Base-by-base conservation (phyloP, 1,284 basidiomycete species). In the Phlebopus sp. region DNA sequence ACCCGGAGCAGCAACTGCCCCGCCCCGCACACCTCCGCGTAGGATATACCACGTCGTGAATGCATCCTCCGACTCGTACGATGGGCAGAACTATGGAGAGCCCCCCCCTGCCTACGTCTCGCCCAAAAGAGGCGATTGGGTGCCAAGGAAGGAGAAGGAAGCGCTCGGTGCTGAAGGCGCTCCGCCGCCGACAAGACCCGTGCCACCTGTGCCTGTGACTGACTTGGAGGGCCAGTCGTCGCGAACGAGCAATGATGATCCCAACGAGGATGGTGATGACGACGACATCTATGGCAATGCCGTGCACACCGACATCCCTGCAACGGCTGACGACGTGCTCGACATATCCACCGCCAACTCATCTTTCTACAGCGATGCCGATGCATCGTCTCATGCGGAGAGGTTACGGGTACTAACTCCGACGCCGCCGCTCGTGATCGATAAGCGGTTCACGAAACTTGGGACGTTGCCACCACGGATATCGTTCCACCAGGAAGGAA, bases 401-500 rank as follows among this genome's bases (percentile, higher is more conserved):
- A 50, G 38, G 25, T 37, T 29, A 23, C 47, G 41, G 27, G 15
- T 43, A 11, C 13, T 49, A 45, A 51, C 50, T 21, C 57, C 56
- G 42, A 67, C 52, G 31, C 59, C 54, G 14, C 55, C 53, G 53
- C 55, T 55, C n/a, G 53, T 55, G 41, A 64, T 68, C 38, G 63
- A 64, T 53, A 67, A 67, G 45, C 52, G 51, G 35, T 4, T 58
- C 37, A n/a, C 46, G 14, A 60, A 54, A 39, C 30, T 61, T 27
- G 50, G 47, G n/a, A 50, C 35, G 4, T 57, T 75, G 17, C 77
- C 81, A 3, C 81, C 82, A 6, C 72, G 82, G 15, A 55, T 83
- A 40, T 82, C 80, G 1, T 64, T 83, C 15, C 76, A 79, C 53
- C 61, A 67, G 38, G 71, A 73, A 37, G 59, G 56, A 10, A 71